phyloP scores from a whole-genome alignment of 177 flowering plant genomes.

The Telopea speciosissima region DNA sequence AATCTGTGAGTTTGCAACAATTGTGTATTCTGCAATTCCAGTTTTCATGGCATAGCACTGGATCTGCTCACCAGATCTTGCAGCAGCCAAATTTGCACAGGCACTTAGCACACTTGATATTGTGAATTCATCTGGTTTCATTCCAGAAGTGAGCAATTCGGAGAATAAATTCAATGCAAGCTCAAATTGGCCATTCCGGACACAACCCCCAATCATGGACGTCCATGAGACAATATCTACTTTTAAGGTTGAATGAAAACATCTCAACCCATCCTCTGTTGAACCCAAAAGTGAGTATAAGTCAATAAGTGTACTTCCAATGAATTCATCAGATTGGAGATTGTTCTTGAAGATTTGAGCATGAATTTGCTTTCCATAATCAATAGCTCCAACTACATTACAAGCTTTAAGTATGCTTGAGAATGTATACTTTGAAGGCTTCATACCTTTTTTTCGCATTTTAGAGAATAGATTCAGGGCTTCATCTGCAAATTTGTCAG shows the following conservation, averaged over 20 bases:
- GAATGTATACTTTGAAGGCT: constrained; percentile 48
- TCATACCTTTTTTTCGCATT: constrained; percentile 39
- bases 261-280: constrained; percentile 32
- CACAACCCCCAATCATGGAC: constrained; percentile 41
- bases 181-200: constrained; percentile 40
- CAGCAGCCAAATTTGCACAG: constrained; percentile 43
- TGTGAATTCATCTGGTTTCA: constrained; percentile 43
- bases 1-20: constrained; percentile 40
- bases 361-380: constrained; percentile 56
- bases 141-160: constrained; percentile 30
- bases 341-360: constrained; percentile 45
- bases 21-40: constrained; percentile 29
- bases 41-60: constrained; percentile 42
- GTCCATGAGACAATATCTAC: constrained; percentile 51
- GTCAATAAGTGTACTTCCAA: constrained; percentile 51
- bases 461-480: constrained; percentile 37
- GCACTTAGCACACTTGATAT: constrained; percentile 44
- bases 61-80: constrained; percentile 48
- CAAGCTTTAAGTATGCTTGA: constrained; percentile 50
- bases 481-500: constrained; percentile 21
- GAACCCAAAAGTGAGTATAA: constrained; percentile 37
- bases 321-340: constrained; percentile 48
- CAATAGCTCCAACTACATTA: constrained; percentile 26
- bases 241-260: constrained; percentile 41
- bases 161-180: constrained; percentile 31